A percentile compares a stretch with the other conserved stretches of the same genome.
Conservation (phyloP, 2,329 filamentous ascomycete species). For the Penicillium sp. region DNA sequence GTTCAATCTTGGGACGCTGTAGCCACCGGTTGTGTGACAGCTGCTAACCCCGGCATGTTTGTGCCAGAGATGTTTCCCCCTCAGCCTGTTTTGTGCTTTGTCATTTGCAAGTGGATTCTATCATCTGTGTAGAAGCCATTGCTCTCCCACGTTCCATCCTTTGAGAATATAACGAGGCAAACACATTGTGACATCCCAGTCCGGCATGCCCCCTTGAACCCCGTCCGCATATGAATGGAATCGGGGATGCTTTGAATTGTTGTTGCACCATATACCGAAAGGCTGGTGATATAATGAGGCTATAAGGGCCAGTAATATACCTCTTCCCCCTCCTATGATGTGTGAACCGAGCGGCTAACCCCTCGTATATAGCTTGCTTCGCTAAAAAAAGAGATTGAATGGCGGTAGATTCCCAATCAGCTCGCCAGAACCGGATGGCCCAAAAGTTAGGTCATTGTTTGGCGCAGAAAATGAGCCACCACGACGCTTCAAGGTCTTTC, state of each 20-base stretch:
- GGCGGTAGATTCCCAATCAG: background rate
- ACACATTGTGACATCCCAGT: background rate
- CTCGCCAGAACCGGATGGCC: background rate
- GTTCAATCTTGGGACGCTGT: conserved; percentile 17
- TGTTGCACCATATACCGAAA: background rate
- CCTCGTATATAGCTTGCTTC: background rate
- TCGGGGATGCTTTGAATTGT: background rate
- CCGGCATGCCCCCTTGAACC: background rate
- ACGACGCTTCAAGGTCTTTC: conserved; percentile 25
- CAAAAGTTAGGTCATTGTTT: background rate
- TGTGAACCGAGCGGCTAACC: background rate
- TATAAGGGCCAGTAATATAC: background rate
- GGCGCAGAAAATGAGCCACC: conserved; percentile 12
- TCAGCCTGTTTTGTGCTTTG: background rate
- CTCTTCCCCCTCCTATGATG: background rate
- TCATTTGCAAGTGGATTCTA: conserved; percentile 14
- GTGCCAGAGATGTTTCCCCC: conserved; percentile 4
- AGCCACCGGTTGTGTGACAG: conserved; percentile 20
- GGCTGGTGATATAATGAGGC: background rate
- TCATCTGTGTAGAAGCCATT: background rate
- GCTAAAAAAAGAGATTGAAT: background rate
- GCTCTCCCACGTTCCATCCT: background rate
- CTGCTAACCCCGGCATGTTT: conserved; percentile 8
- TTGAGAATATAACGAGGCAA: conserved; percentile 7
- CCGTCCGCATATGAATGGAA: background rate